These are phyloP conservation scores for Aspergillus nomiae DNA, from an alignment of 2,329 filamentous ascomycete species.

Conservation along the genomic window DNA sequence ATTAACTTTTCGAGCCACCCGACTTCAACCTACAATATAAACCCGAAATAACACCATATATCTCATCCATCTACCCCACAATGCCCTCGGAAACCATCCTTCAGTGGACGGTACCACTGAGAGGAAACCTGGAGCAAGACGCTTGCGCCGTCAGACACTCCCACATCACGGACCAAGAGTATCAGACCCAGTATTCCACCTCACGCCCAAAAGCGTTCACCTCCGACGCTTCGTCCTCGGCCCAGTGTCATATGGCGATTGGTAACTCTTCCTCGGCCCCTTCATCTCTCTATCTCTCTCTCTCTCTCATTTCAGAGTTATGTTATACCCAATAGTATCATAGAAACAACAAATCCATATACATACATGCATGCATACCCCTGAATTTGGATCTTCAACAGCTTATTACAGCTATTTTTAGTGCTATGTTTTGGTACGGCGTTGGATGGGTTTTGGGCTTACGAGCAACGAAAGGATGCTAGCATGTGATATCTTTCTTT, in stretches of 20 bases:
- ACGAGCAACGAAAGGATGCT: conserved; percentile 21
- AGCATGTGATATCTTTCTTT: conserved; percentile 12
- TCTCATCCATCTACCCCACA: background rate
- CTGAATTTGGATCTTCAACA: background rate
- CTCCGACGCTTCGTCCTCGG: background rate
- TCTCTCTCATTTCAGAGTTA: background rate
- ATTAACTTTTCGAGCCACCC: background rate
- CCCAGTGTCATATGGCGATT: background rate
- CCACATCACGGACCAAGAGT: background rate
- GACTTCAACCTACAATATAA: background rate
- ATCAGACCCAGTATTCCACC: background rate
- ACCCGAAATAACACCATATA: background rate
- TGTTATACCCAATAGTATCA: conserved; percentile 1
- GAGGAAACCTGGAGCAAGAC: background rate
- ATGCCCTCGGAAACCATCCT: background rate
- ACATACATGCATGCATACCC: background rate
- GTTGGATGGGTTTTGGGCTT: conserved; percentile 15
- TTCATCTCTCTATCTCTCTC: background rate
- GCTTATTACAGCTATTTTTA: conserved; percentile 2
- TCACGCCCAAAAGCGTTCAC: background rate
- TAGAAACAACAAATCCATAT: background rate
- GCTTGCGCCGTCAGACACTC: background rate
- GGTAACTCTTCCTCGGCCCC: background rate
- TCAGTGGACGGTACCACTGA: background rate
- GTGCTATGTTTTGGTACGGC: conserved; percentile 10